Percentiles rank a stretch among this genome's conserved stretches.
Evolutionary conservation across 371 early-diverging fungal species (phyloP).

Genomic region (Phascolomyces articulosus): DNA sequence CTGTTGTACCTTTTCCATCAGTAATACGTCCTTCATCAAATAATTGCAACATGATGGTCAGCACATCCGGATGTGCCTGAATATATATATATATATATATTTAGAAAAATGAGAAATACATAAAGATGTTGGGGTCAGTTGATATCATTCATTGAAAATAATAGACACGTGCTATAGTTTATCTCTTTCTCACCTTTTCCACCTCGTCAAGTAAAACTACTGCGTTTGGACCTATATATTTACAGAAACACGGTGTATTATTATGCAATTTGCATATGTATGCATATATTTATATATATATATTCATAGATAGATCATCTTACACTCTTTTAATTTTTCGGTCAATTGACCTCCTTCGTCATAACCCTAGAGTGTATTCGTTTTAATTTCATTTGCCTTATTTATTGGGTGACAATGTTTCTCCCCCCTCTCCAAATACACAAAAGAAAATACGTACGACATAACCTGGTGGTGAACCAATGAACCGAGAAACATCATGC

Average conservation of each 20-base stretch:
- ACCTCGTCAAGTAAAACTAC: slow-evolving; percentile 63
- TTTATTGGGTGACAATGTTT: background rate
- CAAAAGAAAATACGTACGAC: slow-evolving; percentile 40
- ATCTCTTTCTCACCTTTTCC: slow-evolving; percentile 46
- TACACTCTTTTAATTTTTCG: slow-evolving; percentile 66
- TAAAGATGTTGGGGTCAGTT: no score
- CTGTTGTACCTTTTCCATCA: slow-evolving; percentile 70
- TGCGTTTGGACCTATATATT: slow-evolving; percentile 58
- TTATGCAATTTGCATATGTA: no score
- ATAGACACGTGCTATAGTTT: no score
- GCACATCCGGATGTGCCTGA: slow-evolving; percentile 66
- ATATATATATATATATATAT: no score
- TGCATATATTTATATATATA: no score
- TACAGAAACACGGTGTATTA: no score
- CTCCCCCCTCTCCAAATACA: no score
- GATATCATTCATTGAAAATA: no score
- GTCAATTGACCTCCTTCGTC: slow-evolving; percentile 75
- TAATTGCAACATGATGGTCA: slow-evolving; percentile 68
- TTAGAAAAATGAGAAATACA: no score
- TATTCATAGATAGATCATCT: background rate
- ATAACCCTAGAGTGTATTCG: slow-evolving; percentile 42
- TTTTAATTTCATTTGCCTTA: background rate
- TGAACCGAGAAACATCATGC: slow-evolving; percentile 67
- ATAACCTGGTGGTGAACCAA: slow-evolving; percentile 75
- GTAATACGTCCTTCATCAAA: slow-evolving; percentile 77